Evolutionary conservation across 371 early-diverging fungal species (phyloP).

Genomic region (Mortierella sp.): DNA sequence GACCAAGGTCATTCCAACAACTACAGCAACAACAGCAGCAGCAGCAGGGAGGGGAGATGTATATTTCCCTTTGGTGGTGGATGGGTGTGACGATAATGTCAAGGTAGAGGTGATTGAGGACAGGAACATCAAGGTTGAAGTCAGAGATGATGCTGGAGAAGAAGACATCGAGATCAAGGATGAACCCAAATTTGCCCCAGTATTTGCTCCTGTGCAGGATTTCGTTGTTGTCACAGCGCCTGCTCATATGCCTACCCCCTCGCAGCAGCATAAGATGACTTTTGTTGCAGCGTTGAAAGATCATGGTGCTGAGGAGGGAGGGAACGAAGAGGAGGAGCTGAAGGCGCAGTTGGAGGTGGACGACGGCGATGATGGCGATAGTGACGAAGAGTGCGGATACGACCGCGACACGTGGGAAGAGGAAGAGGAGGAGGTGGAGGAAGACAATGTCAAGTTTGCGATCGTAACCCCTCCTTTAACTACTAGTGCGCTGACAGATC

Average conservation of each 20-base stretch:
- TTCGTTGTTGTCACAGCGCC: background rate
- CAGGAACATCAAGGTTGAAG: background rate
- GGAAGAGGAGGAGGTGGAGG: background rate
- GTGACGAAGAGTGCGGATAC: background rate
- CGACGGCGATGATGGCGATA: background rate
- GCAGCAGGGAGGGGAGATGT: too few relatives aligned
- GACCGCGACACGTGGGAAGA: background rate
- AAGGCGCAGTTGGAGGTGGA: background rate
- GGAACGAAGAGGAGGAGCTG: background rate
- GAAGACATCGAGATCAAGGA: background rate
- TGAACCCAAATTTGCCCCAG: background rate
- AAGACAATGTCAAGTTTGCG: background rate
- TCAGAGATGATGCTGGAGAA: background rate
- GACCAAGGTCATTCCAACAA: background rate
- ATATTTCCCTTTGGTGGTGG: too few relatives aligned
- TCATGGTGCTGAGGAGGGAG: background rate
- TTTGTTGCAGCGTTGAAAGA: background rate
- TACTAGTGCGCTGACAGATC: background rate
- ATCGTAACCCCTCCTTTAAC: background rate
- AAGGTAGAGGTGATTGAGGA: constrained; percentile 4
- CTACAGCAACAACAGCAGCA: background rate
- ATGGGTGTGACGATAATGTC: background rate
- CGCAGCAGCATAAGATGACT: too few relatives aligned
- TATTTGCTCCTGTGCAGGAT: background rate
- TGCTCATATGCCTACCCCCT: background rate